Evolutionary conservation across 768 basidiomycete genomes (phyloP).

Genomic region (Bullera alba): DNA sequence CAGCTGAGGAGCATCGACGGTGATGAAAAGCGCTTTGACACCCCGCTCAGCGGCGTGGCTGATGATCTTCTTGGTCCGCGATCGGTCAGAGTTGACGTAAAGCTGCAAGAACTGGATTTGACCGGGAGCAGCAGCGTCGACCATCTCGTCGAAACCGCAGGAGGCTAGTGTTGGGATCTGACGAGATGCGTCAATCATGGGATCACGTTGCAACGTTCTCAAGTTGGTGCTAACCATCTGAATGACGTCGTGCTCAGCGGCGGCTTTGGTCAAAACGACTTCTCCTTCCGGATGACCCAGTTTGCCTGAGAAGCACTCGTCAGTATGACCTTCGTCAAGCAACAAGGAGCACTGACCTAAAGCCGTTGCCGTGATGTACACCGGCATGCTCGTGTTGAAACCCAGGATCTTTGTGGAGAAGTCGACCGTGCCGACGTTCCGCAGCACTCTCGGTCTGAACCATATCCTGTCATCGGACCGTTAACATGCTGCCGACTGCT

Average conservation of each 20-base stretch:
- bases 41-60: conserved; percentile 85
- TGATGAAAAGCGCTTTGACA: conserved; percentile 89
- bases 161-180: conserved; percentile 93
- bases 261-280: conserved; percentile 79
- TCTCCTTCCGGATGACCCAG: conserved; percentile 92
- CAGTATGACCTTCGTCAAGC: not conserved
- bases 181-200: not conserved
- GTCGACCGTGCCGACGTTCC: conserved; percentile 79
- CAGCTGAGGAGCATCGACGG: conserved; percentile 93
- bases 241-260: conserved; percentile 67
- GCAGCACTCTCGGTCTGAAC: conserved; percentile 75
- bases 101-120: conserved; percentile 84
- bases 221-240: conserved; percentile 61
- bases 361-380: conserved; percentile 62
- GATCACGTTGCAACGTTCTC: not conserved
- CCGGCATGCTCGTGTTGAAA: conserved; percentile 63
- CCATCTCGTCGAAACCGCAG: conserved; percentile 90
- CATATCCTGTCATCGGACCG: conserved; percentile 57
- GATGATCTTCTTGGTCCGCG: conserved; percentile 75
- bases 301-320: conserved; percentile 52
- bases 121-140: conserved; percentile 71
- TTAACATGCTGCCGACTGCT: not conserved
- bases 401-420: conserved; percentile 75
- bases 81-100: conserved; percentile 88
- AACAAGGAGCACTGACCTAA: not conserved